Base-by-base conservation (phyloP, 2,329 filamentous ascomycete genomes). In the Aspergillus sp. region DNA sequence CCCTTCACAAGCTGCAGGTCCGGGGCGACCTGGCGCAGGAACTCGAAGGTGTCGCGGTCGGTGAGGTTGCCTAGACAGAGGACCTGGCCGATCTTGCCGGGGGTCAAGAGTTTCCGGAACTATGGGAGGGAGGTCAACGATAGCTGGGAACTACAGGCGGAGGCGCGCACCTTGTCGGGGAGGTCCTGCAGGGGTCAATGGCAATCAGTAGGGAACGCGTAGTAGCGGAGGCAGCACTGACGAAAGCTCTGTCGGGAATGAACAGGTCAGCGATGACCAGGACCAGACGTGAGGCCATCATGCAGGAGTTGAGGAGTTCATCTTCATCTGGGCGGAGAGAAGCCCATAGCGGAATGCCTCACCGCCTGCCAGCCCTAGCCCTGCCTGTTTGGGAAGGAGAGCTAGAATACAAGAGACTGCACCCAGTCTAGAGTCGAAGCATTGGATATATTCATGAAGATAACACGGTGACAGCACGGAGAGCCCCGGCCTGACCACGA, bases 181-280 rank as follows among this genome's bases (percentile, higher is more conserved):
- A 94, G 88, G 61, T 93, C 74, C 73, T 77, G 46, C 8, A n/a
- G 39, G 5, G 25, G 26, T 37, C 44, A 26, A 12, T 26, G 3
- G 7, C 15, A 12, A 32, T 14, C 13, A 32, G 8, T 32, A 10
- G 10, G 7, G 22, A 17, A 22, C 15, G 17, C 14, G 13, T 15
- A 26, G 14, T 35, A 35, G 41, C 30, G 32, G 33, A 29, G 15
- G 17, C 12, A 6, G 12, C 24, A 58, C 64, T 48, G 58, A 75
- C 86, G 44, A 91, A 78, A 49, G 86, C 86, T 58, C 86, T 74
- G 63, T 94, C 86, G 51, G 86, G 86, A 64, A 94, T 93, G 68
- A 93, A 86, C 34, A 94, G 76, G 67, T 94, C 86, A 60, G 86
- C 86, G 49, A 94, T 85, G 55, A 91, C 85, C 57, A 94, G 75